These are phyloP conservation scores for Pleodorina starrii DNA, from an alignment of 139 green algal species.

Conservation along the genomic window DNA sequence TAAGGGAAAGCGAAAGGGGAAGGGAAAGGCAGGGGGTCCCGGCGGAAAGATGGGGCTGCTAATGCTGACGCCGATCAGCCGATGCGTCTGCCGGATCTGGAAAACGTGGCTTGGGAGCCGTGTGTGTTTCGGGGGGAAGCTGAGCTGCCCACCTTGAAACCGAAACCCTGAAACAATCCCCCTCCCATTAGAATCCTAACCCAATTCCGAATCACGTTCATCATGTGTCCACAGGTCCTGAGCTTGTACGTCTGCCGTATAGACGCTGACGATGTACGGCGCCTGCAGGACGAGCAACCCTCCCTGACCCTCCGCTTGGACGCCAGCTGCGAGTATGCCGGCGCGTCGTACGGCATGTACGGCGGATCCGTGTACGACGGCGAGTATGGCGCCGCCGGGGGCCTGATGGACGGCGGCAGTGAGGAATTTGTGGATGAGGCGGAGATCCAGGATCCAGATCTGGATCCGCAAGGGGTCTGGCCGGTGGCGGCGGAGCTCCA, in stretches of 20 bases:
- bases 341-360: no score
- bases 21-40: no score
- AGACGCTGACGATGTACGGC: neutral
- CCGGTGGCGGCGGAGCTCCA: neutral
- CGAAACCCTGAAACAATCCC: neutral
- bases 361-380: neutral
- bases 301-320: neutral
- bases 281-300: neutral
- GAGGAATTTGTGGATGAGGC: conserved; percentile 38
- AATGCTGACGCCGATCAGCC: neutral
- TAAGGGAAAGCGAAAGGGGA: neutral
- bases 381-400: neutral
- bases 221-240: neutral
- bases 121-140: neutral
- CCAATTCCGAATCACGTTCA: no score
- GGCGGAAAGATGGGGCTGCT: no score
- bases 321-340: conserved; percentile 19
- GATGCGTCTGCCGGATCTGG: neutral
- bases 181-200: no score
- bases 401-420: neutral
- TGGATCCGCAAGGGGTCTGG: neutral
- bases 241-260: conserved; percentile 20
- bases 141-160: neutral
- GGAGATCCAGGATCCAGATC: neutral
- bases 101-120: neutral